phyloP scores from a whole-genome alignment of 2,329 filamentous ascomycete genomes.

The Raffaelea albimanens region DNA sequence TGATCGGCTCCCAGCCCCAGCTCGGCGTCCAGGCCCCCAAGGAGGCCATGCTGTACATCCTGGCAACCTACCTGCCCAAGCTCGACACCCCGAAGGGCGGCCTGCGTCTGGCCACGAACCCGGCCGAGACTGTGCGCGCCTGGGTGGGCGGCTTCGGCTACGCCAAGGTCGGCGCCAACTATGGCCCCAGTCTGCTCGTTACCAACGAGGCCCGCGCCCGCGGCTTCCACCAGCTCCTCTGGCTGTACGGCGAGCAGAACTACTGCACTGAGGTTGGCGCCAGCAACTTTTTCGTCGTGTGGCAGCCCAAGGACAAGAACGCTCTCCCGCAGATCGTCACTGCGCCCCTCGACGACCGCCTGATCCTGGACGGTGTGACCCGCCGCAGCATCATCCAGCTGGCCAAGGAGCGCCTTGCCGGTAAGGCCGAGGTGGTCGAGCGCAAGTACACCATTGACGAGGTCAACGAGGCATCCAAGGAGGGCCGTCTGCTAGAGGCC shows the following conservation, averaged over 20 bases:
- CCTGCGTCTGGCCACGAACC: slow-evolving; percentile 68
- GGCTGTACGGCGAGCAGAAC: slow-evolving; percentile 72
- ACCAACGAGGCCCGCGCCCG: slow-evolving; percentile 62
- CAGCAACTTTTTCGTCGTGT: slow-evolving; percentile 84
- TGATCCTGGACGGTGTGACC: slow-evolving; percentile 87
- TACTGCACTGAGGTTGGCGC: slow-evolving; percentile 86
- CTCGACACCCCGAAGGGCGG: slow-evolving; percentile 43
- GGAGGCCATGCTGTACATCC: slow-evolving; percentile 83
- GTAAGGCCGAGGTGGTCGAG: slow-evolving; percentile 65
- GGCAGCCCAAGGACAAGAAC: slow-evolving; percentile 50
- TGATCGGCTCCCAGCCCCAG: slow-evolving; percentile 74
- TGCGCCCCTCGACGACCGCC: slow-evolving; percentile 68
- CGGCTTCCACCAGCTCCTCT: slow-evolving; percentile 87
- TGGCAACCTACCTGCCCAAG: slow-evolving; percentile 53
- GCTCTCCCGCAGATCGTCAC: slow-evolving; percentile 63
- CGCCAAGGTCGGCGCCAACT: slow-evolving; percentile 90
- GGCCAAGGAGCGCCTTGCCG: slow-evolving; percentile 50
- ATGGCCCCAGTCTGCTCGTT: slow-evolving; percentile 73
- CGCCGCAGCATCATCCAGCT: slow-evolving; percentile 70
- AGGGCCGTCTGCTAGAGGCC: slow-evolving; percentile 72
- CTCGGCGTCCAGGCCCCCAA: slow-evolving; percentile 73
- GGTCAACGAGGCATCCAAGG: slow-evolving; percentile 58
- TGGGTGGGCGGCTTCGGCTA: slow-evolving; percentile 92
- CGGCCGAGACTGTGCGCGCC: slow-evolving; percentile 75
- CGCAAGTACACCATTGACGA: slow-evolving; percentile 74